Evolutionary conservation across 2,329 filamentous ascomycete species (phyloP), one percentile per base, ranked within the genome.

Genomic region (Aspergillus caelatus): DNA sequence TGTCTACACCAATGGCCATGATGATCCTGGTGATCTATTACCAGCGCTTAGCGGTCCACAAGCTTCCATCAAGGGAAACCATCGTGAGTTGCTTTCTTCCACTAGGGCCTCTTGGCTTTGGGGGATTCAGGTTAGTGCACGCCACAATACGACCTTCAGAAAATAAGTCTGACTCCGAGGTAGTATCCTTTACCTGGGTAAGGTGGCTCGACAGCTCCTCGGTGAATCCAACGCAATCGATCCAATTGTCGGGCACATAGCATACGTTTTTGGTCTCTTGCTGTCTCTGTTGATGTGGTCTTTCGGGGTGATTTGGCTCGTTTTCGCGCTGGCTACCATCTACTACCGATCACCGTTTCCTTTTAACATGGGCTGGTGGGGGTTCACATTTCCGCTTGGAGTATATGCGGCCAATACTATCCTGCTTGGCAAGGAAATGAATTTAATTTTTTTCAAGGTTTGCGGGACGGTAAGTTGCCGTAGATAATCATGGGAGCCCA

Each of bases 1-100:
- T 87, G 62, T 87, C 88, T 5, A 82, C 83, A 2, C 85, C 85
- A 0, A 76, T 92, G 57, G 85, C 88, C 1, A 84, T 88, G 74
- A 82, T 84, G 48, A 84, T 91, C 23, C 78, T 91, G 30, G 86
- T 86, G 12, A 84, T 92, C 43, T 92, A 92, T 75, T 91, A 90
- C 71, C 86, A 89, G 63, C 87, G 89, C 12, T 80, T 92, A 11
- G 87, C 86, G 4, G 74, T 91, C 3, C 85, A 91, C 75, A 87
- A 88, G 45, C 81, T 91, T 16, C 89, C 89, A 0, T 85, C 88
- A 1, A 82, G 85, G 56, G 89, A 91, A 71, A 85, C 88, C 61
- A 88, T 91, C 50, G 88, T 91, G 11, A 89, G 86, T 2, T 85
- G 87, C 8, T 90, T 91, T 67, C 77, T 92, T 0, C 89, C 89